Conservation (phyloP, 2,329 filamentous ascomycete species). For the Aspergillus fumigatiaffinis region DNA sequence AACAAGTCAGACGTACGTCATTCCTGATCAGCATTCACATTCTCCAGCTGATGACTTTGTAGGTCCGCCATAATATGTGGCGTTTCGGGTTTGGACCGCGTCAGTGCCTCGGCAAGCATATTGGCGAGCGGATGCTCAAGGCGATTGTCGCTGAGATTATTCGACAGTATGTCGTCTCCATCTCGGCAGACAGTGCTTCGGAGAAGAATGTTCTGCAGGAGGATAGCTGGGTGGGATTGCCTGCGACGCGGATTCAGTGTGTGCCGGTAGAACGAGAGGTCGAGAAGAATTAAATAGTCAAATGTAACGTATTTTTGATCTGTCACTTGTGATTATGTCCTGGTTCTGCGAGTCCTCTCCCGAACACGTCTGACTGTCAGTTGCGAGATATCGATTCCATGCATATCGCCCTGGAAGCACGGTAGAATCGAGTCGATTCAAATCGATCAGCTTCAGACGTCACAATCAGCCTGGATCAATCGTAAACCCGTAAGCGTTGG, state of each 20-base stretch:
- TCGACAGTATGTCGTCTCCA: neutral
- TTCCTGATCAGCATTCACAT: neutral
- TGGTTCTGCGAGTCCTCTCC: too few relatives aligned
- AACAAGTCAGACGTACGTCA: neutral
- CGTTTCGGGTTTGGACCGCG: neutral
- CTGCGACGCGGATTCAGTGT: neutral
- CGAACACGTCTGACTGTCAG: too few relatives aligned
- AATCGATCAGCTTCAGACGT: too few relatives aligned
- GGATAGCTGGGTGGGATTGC: neutral
- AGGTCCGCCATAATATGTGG: neutral
- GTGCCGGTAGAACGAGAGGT: neutral
- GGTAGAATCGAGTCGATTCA: too few relatives aligned
- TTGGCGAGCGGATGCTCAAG: neutral
- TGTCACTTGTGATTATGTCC: too few relatives aligned
- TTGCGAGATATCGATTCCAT: too few relatives aligned
- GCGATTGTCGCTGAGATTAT: neutral
- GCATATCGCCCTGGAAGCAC: too few relatives aligned
- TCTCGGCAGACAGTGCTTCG: neutral
- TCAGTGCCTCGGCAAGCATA: neutral
- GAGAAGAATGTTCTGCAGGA: neutral
- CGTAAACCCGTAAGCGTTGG: too few relatives aligned
- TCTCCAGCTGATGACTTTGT: neutral
- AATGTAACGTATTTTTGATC: too few relatives aligned
- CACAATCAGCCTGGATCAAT: too few relatives aligned
- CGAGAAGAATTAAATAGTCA: neutral